Conservation (phyloP, 1,284 basidiomycete species). For the Cutaneotrichosporon cavernicola region DNA sequence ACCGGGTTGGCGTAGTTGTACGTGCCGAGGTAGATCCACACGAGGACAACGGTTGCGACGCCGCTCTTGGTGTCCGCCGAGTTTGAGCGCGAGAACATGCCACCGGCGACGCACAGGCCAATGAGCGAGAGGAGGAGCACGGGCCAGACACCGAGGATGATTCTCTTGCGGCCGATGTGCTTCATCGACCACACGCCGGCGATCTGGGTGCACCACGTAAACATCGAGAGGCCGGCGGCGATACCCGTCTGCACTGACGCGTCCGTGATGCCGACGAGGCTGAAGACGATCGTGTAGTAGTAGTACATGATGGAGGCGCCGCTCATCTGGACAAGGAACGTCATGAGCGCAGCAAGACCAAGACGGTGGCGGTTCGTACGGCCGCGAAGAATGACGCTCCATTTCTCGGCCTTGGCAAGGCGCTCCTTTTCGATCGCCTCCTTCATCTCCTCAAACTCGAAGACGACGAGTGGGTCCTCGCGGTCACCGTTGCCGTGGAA, state of each 20-base stretch:
- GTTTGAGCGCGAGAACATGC: slow-evolving; percentile 39
- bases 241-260: slow-evolving; percentile 52
- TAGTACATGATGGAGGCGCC: slow-evolving; percentile 52
- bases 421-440: slow-evolving; percentile 69
- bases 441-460: slow-evolving; percentile 77
- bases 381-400: slow-evolving; percentile 43
- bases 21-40: slow-evolving; percentile 52
- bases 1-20: slow-evolving; percentile 52
- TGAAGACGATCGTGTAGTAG: slow-evolving; percentile 52
- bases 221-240: slow-evolving; percentile 50
- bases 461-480: slow-evolving; percentile 65
- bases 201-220: slow-evolving; percentile 51
- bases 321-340: slow-evolving; percentile 41
- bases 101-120: slow-evolving; percentile 46
- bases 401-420: slow-evolving; percentile 48
- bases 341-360: slow-evolving; percentile 50
- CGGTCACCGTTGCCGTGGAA: slow-evolving; percentile 71
- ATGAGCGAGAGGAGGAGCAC: slow-evolving; percentile 41
- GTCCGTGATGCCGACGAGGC: slow-evolving; percentile 51
- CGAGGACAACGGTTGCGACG: slow-evolving; percentile 48
- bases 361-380: slow-evolving; percentile 46
- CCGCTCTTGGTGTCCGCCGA: slow-evolving; percentile 35
- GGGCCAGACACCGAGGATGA: slow-evolving; percentile 52
- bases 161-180: slow-evolving; percentile 44
- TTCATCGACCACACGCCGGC: slow-evolving; percentile 42